Evolutionary conservation across 495 filamentous ascomycete genomes (phyloP), one percentile per base, ranked within the genome.

Genomic region (Daldinia grandis): DNA sequence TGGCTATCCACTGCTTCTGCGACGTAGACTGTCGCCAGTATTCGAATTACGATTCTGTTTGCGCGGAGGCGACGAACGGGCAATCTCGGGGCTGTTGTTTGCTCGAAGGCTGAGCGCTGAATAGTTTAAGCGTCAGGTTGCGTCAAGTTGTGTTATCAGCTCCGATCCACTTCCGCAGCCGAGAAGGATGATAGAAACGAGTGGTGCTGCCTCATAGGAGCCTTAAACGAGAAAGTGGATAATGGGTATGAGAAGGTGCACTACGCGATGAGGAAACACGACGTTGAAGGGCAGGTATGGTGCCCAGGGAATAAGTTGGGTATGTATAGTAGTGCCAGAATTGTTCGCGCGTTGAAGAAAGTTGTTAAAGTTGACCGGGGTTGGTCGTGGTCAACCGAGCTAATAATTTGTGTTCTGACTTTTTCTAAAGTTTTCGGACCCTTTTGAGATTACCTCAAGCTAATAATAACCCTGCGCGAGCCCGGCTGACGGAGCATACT

Each of bases 1-100:
- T 79, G 82, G 81, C 76, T 82, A 77, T 79, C 81, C 83, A 83
- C 82, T 68, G 64, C 76, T 60, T 69, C 55, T 47, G 73, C 68
- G 67, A 71, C 70, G 15, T 9, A n/a, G 9, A 31, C 53, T 54
- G 68, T 51, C 62, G 66, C 66, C 58, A 28, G 51, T 64, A 58
- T 14, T 9, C 31, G 31, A 60, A 47, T 67, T 59, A 58, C 53
- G 50, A 53, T 17, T 30, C 6, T 50, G 24, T 35, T 28, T 17
- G 37, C 31, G 21, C 21, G 31, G 49, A 21, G 42, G 17, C 28
- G 30, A 56, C 28, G 28, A 56, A 35, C 27, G 28, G 53, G n/a
- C 30, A 35, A 56, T 1, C 49, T 30, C 3, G 14, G 5, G 25
- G 25, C 30, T 53, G 25, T 53, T 31, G 42, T 61, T 59, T 62